These are phyloP conservation scores for Rhodofomes roseus DNA, from an alignment of 1,284 basidiomycete species.

Conservation along the genomic window DNA sequence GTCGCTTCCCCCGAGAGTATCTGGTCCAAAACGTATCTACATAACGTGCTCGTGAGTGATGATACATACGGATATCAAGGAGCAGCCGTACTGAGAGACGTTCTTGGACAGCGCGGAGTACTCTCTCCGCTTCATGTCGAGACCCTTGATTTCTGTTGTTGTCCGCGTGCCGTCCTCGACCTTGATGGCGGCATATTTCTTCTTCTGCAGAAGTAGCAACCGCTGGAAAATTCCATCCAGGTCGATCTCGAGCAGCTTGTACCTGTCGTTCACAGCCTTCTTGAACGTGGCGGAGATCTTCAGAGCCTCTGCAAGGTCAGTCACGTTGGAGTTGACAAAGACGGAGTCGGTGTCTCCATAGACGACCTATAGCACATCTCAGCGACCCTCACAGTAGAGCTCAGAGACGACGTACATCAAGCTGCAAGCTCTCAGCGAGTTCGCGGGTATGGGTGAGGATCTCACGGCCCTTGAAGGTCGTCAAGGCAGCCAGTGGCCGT, in stretches of 20 bases:
- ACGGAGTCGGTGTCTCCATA: constrained; percentile 99
- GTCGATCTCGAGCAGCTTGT: constrained; percentile 95
- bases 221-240: constrained; percentile 94
- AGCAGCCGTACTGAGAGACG: constrained; percentile 73
- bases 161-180: constrained; percentile 78
- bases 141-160: constrained; percentile 89
- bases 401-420: constrained; percentile 63
- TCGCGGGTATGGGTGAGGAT: constrained; percentile 94
- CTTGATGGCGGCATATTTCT: constrained; percentile 98
- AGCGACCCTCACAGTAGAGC: neutral
- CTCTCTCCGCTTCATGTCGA: constrained; percentile 99
- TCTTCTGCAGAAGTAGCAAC: constrained; percentile 94
- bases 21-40: constrained; percentile 85
- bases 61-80: neutral
- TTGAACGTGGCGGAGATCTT: constrained; percentile 94
- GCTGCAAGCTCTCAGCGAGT: constrained; percentile 84
- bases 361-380: constrained; percentile 64
- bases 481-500: constrained; percentile 92
- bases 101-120: constrained; percentile 92
- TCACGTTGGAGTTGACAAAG: constrained; percentile 96
- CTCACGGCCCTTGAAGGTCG: constrained; percentile 97
- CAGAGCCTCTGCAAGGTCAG: constrained; percentile 83
- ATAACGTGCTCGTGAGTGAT: neutral
- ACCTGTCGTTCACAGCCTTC: constrained; percentile 93
- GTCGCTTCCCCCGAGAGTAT: constrained; percentile 91